phyloP scores from a whole-genome alignment of 768 basidiomycete species.

The Termitomyces bulborhizus region DNA sequence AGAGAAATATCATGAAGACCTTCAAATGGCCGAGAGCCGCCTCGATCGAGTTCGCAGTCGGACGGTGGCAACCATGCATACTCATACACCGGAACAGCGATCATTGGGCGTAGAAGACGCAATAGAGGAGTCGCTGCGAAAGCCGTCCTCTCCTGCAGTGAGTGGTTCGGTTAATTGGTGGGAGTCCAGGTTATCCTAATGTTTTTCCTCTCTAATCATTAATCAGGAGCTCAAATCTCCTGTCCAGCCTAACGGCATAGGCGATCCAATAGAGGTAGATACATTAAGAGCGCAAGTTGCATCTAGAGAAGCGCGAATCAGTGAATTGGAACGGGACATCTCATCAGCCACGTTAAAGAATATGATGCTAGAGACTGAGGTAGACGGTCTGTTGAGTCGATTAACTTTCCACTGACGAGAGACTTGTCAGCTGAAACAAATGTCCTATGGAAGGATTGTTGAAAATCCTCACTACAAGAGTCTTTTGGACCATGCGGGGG shows the following conservation, averaged over 20 bases:
- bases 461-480: constrained; percentile 50
- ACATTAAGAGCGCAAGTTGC: constrained; percentile 37
- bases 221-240: constrained; percentile 33
- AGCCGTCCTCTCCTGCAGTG: constrained; percentile 65
- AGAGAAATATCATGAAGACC: constrained; percentile 42
- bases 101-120: constrained; percentile 25
- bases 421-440: constrained; percentile 29
- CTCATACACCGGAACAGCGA: constrained; percentile 23
- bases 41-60: constrained; percentile 54
- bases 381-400: constrained; percentile 16
- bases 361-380: constrained; percentile 38
- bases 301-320: constrained; percentile 38
- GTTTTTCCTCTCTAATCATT: constrained; percentile 34
- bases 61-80: constrained; percentile 43
- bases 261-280: constrained; percentile 29
- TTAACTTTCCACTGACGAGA: neutral
- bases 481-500: constrained; percentile 48
- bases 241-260: constrained; percentile 30
- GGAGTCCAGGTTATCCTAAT: constrained; percentile 47
- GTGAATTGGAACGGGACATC: constrained; percentile 40
- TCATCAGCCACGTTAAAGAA: constrained; percentile 40
- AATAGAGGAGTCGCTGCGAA: constrained; percentile 42
- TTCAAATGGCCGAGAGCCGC: constrained; percentile 53
- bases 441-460: constrained; percentile 37
- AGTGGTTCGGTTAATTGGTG: constrained; percentile 66